Evolutionary conservation across 2,329 filamentous ascomycete species (phyloP), one percentile per base, ranked within the genome.

Genomic region (Aspergillus hiratsukae): DNA sequence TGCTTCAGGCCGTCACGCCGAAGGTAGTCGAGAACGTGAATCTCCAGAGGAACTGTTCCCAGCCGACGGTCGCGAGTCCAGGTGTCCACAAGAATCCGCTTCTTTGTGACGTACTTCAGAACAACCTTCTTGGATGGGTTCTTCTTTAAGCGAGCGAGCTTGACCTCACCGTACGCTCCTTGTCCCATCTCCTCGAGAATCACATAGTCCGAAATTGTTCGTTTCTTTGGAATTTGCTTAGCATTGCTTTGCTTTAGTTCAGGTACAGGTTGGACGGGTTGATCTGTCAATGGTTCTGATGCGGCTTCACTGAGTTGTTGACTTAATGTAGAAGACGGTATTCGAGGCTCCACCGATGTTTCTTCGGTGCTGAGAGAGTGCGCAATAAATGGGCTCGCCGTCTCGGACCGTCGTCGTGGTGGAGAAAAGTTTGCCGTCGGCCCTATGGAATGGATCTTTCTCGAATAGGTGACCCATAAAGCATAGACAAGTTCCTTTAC

Each of bases 181-280:
- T 97, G 91, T 4, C 94, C 94, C 93, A 99, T 97, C 58, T 99
- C 94, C 75, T 99, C 94, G 11, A 99, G 79, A 58, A 99, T 93
- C 45, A 87, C 82, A 72, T 96, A 99, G 70, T 97, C 91, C 53
- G 88, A 81, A 61, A 99, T 97, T 0, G 84, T 87, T 74, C 94
- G 94, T 76, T 95, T 97, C 70, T 64, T 78, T 58, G 61, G 76
- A 4, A 63, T 57, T 28, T 75, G 71, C 48, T 67, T 70, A 6
- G 65, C 48, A 23, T 64, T 63, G 3, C 59, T 50, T 11, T 64
- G 52, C 10, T 58, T 66, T 49, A 69, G 54, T 55, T 72, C 69
- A 11, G 67, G 62, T 14, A 73, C 61, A 31, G 68, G 66, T 27
- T 78, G 73, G 27, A 76, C 68, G 10, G 73, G 72, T 48, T 75